Base-by-base conservation (phyloP, 2,329 filamentous ascomycete species). In the Capronia americana region DNA sequence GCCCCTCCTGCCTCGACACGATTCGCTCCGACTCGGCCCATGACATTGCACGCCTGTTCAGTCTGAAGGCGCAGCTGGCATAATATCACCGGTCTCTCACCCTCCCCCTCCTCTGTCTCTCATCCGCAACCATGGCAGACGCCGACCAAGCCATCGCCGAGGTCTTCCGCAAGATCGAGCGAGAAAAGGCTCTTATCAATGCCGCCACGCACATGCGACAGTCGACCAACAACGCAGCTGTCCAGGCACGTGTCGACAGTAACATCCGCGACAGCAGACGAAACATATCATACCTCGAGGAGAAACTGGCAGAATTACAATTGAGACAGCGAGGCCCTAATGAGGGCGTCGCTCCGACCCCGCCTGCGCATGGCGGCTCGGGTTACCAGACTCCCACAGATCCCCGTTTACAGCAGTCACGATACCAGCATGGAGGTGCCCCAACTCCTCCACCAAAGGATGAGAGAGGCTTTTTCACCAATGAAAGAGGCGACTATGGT, bases 121-220 rank as follows among this genome's bases (percentile, higher is more conserved):
- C 32, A 7, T 28, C 53, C 17, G 76, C 78, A 79, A 82, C 72
- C 77, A 88, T 88, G 82, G 83, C 82, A 69, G 83, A 82, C 77
- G 82, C 86, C 77, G 86, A 89, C 76, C 84, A 87, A 73, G 84
- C 87, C 71, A 85, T 88, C 80, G 88, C 88, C 81, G 91, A 92
- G 79, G 93, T 99, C 82, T 88, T 91, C 82, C 91, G 90, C 84
- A 98, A 99, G 90, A 98, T 99, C 80, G 92, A 97, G 85, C 90
- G 94, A 79, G 95, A 99, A 82, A 94, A 93, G 85, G 91, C 90
- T 75, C 89, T 98, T 76, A 95, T 99, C 84, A 91, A 91, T 79
- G 94, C 92, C 75, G 94, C 94, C 73, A 95, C 92, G 81, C 88
- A 91, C 74, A 97, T 99, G 93, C 91, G 93, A 81, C 90, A 93